Base-by-base conservation (phyloP, 2,329 filamentous ascomycete genomes). In the Chrysoporthe cubensis region DNA sequence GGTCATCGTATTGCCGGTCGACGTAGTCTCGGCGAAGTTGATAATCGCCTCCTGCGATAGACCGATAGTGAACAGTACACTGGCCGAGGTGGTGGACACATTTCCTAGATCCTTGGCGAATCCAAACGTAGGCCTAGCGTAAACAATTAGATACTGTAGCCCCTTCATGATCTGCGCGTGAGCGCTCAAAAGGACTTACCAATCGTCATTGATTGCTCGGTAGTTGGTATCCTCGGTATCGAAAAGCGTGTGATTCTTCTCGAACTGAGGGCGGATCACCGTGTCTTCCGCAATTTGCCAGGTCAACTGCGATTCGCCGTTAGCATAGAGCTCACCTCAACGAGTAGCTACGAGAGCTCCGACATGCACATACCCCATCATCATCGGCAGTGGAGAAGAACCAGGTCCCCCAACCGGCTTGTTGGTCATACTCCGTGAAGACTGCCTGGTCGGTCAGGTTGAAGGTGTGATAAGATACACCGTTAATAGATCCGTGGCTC, bases 321-420 rank as follows among this genome's bases (percentile, higher is more conserved):
- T 26, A 54, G 26, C 26, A 32, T 32, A 16, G 5, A 7, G 21
- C 13, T 34, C 42, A n/a, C 7, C 16, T 37, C 11, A 21, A 40
- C 6, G 18, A 43, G 32, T 40, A 48, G 2, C 40, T 60, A 34
- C 43, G 21, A 34, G 11, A n/a, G 43, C 42, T 40, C 54, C 16
- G 13, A 44, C 3, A 11, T 48, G 42, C 9, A 78, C 80, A 75
- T 76, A 82, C 80, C 34, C 83, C 83, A 26, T 77, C 75, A 16
- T 83, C 76, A 64, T 84, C 81, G 37, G 88, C 86, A 3, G 87
- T 93, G 14, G 90, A 89, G 77, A 94, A 93, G 77, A 92, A 89
- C 80, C 94, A 87, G 62, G 87, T 89, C 2, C 93, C 93, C 93
- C 93, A 97, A 80, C 93, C 90, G 0, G 92, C 86, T 71, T 90